phyloP scores from a whole-genome alignment of 2,329 filamentous ascomycete genomes.

The Cercospora nicotianae region DNA sequence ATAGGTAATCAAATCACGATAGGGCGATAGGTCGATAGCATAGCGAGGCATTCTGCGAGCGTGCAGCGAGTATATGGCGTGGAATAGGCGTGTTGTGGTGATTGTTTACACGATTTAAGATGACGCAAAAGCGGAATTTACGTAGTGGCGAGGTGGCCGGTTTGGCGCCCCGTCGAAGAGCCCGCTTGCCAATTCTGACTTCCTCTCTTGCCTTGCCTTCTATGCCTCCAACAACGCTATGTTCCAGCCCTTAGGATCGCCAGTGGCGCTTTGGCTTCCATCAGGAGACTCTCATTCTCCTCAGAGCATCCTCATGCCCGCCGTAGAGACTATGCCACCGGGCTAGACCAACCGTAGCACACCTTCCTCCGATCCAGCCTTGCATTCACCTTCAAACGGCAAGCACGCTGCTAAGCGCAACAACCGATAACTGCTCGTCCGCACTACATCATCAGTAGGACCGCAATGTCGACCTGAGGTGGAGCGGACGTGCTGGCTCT shows the following conservation, averaged over 20 bases:
- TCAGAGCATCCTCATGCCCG: background rate
- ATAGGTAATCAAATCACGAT: too few species aligned
- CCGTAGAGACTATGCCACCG: background rate
- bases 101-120: too few species aligned
- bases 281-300: background rate
- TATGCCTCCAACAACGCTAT: background rate
- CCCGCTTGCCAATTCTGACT: conserved; percentile 1
- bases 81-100: too few species aligned
- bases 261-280: background rate
- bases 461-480: background rate
- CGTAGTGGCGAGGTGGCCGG: too few species aligned
- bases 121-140: too few species aligned
- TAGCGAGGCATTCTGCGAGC: too few species aligned
- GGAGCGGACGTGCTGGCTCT: background rate
- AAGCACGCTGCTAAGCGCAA: background rate
- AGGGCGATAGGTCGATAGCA: too few species aligned
- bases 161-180: too few species aligned
- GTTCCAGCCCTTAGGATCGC: background rate
- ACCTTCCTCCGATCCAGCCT: background rate
- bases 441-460: background rate
- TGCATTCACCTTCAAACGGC: background rate
- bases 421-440: background rate
- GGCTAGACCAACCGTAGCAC: background rate
- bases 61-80: too few species aligned
- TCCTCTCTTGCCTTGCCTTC: background rate